phyloP scores from a whole-genome alignment of 441 rosid genomes.

The Biscutella auriculata region DNA sequence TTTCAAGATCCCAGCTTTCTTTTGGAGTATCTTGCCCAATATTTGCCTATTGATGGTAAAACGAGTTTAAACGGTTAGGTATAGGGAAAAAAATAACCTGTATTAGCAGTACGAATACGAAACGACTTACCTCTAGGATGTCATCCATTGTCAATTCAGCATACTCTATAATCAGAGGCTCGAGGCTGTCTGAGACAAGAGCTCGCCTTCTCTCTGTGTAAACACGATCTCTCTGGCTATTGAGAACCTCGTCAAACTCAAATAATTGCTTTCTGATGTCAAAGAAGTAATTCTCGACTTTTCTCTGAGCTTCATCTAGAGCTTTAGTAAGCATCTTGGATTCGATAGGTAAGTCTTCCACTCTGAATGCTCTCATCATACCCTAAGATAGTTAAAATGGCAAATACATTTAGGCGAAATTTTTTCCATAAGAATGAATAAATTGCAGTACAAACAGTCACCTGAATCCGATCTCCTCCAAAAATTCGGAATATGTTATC shows the following conservation, averaged over 20 bases:
- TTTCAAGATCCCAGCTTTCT: slow-evolving; percentile 86
- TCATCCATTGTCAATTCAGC: slow-evolving; percentile 97
- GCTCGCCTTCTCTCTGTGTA: slow-evolving; percentile 95
- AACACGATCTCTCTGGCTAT: slow-evolving; percentile 96
- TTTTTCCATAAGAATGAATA: neutral
- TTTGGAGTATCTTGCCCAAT: slow-evolving; percentile 60
- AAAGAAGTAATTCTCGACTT: slow-evolving; percentile 91
- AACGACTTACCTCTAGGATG: slow-evolving; percentile 65
- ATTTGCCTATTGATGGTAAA: slow-evolving; percentile 53
- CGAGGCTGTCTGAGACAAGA: slow-evolving; percentile 74
- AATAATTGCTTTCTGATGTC: slow-evolving; percentile 88
- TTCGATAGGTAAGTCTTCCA: slow-evolving; percentile 92
- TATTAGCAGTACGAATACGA: neutral
- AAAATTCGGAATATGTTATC: slow-evolving; percentile 91
- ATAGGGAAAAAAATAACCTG: neutral
- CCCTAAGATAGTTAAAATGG: slow-evolving; percentile 48
- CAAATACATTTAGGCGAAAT: slow-evolving; percentile 5
- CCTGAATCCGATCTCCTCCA: slow-evolving; percentile 95
- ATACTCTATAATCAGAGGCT: slow-evolving; percentile 79
- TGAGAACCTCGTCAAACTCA: slow-evolving; percentile 89
- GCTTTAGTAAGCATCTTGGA: slow-evolving; percentile 95
- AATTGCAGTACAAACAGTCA: slow-evolving; percentile 17
- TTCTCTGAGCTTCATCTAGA: slow-evolving; percentile 93
- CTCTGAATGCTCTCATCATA: slow-evolving; percentile 92
- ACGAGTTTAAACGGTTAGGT: neutral